Base-by-base conservation (phyloP, 176 grass and related monocot species). In the Bonia amplexicaulis region DNA sequence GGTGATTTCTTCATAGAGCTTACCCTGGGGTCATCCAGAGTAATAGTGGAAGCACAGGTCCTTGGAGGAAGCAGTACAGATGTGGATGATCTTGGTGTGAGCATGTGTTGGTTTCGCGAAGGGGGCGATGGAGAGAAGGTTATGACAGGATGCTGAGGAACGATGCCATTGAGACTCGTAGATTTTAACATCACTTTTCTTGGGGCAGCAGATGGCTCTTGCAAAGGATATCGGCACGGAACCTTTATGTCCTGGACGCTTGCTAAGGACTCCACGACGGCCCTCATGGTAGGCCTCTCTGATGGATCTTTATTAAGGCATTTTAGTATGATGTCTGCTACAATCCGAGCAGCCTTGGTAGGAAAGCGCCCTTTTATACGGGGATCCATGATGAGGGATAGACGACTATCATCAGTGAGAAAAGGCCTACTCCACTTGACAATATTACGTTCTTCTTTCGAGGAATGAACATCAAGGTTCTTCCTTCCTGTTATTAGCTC, bases 361-460 rank as follows among this genome's bases (percentile, higher is more conserved):
- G 97, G 88, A 49, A 96, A 96, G 27, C 97, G 93, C 22, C 97
- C 97, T 88, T 99, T 96, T 57, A 99, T 94, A 63, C 89, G 86
- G 25, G 97, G 80, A 80, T 99, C 97, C 88, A 99, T 92, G 74
- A 99, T 99, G 44, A 99, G 84, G 55, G 97, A 99, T 59, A 99
- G 86, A 37, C 97, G 97, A 69, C 90, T 90, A 65, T 99, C 93
- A 72, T 99, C 97, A 1, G 92, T 87, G 60, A 99, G 89, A 82
- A 94, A 99, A 85, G 97, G 88, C 75, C 85, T 91, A 27, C 88
- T 94, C 93, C 91, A 99, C 80, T 92, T 99, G 67, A 99, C 89
- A 41, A 99, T 92, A 80, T 99, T 91, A 0, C 87, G 85, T 76
- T 99, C 97, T 92, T 96, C 92, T 84, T 91, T 99, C 8, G 90